phyloP scores from a whole-genome alignment of 768 basidiomycete genomes.

The Trametes cubensis region DNA sequence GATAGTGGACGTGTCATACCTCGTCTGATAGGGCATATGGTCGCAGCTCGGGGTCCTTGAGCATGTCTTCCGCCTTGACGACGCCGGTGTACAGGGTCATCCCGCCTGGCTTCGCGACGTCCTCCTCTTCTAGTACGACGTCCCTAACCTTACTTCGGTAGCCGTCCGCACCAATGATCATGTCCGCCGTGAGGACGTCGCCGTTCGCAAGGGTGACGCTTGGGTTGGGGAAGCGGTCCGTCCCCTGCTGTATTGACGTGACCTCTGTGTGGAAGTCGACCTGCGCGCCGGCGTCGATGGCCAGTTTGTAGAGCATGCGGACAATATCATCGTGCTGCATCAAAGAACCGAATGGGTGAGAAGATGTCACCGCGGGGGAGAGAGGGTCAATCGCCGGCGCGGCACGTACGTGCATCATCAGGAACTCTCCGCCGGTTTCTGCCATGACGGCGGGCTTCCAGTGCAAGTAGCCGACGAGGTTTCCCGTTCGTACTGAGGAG shows the following conservation, averaged over 20 bases:
- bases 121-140: constrained; percentile 37
- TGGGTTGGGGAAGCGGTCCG: constrained; percentile 21
- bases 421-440: constrained; percentile 53
- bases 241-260: constrained; percentile 23
- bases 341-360: not conserved
- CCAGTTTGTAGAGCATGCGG: constrained; percentile 48
- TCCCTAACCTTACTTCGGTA: constrained; percentile 45
- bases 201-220: constrained; percentile 42
- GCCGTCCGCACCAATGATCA: constrained; percentile 67
- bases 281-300: constrained; percentile 49
- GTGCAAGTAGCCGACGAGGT: constrained; percentile 47
- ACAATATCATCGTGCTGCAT: constrained; percentile 57
- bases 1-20: constrained; percentile 30
- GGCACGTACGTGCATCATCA: constrained; percentile 48
- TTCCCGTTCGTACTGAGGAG: constrained; percentile 46
- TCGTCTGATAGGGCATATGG: constrained; percentile 34
- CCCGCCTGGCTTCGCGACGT: constrained; percentile 32
- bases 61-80: constrained; percentile 44
- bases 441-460: constrained; percentile 51
- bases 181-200: constrained; percentile 48
- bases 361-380: not conserved
- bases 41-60: constrained; percentile 43
- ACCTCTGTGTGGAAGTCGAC: constrained; percentile 43
- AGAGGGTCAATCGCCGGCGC: not conserved
- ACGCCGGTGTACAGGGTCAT: constrained; percentile 49